phyloP scores from a whole-genome alignment of 805 yeast species.

The Schwanniomyces occidentalis region DNA sequence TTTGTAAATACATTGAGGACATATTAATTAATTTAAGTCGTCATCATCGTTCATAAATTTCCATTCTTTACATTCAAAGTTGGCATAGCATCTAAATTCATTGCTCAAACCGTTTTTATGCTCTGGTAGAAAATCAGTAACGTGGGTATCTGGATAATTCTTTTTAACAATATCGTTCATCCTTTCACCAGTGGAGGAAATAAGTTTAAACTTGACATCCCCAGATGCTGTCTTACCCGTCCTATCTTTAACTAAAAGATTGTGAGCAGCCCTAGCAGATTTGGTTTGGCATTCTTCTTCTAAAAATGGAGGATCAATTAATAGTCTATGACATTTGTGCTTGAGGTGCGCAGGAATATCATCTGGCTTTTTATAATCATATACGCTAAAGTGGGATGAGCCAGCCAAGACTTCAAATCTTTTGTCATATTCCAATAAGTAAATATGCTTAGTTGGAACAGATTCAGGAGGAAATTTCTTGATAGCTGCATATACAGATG shows the following conservation, averaged over 20 bases:
- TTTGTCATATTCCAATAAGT: conserved; percentile 74
- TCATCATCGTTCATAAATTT: no score
- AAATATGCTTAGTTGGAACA: conserved; percentile 68
- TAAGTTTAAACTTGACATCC: conserved; percentile 45
- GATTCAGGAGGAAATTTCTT: conserved; percentile 49
- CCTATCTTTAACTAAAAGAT: conserved; percentile 48
- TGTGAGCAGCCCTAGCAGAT: conserved; percentile 53
- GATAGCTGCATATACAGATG: conserved; percentile 87
- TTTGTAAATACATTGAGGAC: no score
- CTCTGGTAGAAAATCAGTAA: conserved; percentile 73
- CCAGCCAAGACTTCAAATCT: conserved; percentile 78
- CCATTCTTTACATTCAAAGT: conserved; percentile 72
- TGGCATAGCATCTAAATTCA: conserved; percentile 84
- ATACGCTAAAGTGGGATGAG: conserved; percentile 60
- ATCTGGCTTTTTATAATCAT: conserved; percentile 74
- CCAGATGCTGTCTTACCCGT: conserved; percentile 41
- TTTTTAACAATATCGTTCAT: conserved; percentile 64
- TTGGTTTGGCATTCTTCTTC: conserved; percentile 80
- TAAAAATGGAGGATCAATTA: conserved; percentile 88
- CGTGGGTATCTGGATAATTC: conserved; percentile 61
- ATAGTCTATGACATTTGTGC: conserved; percentile 65
- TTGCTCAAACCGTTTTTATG: conserved; percentile 85
- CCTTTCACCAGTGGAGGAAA: conserved; percentile 89
- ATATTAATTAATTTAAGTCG: no score
- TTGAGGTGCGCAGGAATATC: conserved; percentile 55